Conservation (phyloP, 2,329 filamentous ascomycete species). For the Penicillium sp. region DNA sequence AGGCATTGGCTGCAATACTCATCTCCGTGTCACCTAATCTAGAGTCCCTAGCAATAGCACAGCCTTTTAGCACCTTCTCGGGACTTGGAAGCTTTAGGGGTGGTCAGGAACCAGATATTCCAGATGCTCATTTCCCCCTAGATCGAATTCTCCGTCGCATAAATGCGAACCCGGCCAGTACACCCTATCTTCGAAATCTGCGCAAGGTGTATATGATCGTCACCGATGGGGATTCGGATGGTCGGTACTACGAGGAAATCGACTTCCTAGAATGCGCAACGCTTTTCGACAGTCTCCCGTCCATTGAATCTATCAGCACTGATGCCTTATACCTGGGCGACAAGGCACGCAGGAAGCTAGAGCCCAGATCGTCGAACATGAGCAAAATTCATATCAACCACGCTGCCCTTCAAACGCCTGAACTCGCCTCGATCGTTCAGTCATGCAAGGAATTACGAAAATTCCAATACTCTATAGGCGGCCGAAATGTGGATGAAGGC, state of each 20-base stretch:
- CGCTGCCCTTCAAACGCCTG: slow-evolving; percentile 11
- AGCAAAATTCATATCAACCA: slow-evolving; percentile 17
- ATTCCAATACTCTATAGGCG: slow-evolving; percentile 24
- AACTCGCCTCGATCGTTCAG: slow-evolving; percentile 13
- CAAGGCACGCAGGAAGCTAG: neutral
- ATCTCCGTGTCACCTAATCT: slow-evolving; percentile 26
- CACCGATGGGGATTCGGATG: neutral
- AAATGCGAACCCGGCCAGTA: slow-evolving; percentile 6
- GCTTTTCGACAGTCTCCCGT: slow-evolving; percentile 19
- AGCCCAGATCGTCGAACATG: slow-evolving; percentile 19
- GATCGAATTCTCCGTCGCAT: slow-evolving; percentile 10
- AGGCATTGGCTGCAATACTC: slow-evolving; percentile 24
- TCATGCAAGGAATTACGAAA: slow-evolving; percentile 20
- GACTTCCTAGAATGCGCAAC: slow-evolving; percentile 16
- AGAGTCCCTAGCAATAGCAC: slow-evolving; percentile 15
- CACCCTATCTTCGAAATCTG: slow-evolving; percentile 18
- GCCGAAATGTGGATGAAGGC: slow-evolving; percentile 4
- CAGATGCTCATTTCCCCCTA: slow-evolving; percentile 14
- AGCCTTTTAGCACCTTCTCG: neutral
- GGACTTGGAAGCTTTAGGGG: neutral
- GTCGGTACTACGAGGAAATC: slow-evolving; percentile 8
- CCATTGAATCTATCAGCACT: slow-evolving; percentile 22
- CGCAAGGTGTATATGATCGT: slow-evolving; percentile 19
- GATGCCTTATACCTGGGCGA: slow-evolving; percentile 14
- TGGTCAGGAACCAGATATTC: neutral